Conservation (phyloP, 1,139 yeast species). For the Hyphopichia fennica region DNA sequence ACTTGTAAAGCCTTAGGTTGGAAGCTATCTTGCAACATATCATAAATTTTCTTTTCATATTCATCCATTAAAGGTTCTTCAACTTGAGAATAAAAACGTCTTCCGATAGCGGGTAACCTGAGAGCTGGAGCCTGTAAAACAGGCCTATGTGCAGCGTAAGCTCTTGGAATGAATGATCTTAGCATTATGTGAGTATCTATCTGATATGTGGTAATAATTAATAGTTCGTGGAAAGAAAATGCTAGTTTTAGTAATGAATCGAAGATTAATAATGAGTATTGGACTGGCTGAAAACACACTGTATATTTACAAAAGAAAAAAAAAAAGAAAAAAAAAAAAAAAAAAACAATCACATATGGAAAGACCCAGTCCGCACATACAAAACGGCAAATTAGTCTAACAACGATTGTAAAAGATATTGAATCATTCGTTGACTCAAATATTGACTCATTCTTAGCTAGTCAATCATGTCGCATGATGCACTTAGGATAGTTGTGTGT, state of each 20-base stretch:
- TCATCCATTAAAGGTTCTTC: conserved; percentile 44
- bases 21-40: conserved; percentile 54
- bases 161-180: conserved; percentile 1
- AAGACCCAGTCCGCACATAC: background rate
- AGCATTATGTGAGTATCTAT: background rate
- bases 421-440: background rate
- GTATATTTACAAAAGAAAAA: too few relatives aligned
- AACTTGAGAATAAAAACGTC: conserved; percentile 1
- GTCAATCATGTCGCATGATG: conserved; percentile 40
- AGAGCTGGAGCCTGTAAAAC: background rate
- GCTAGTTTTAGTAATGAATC: background rate
- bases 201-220: too few relatives aligned
- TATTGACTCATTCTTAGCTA: background rate
- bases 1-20: conserved; percentile 64
- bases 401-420: background rate
- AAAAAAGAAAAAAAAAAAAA: too few relatives aligned
- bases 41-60: conserved; percentile 66
- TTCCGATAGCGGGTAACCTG: background rate
- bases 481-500: conserved; percentile 78
- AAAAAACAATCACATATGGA: too few relatives aligned
- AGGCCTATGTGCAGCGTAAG: background rate
- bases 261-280: conserved; percentile 3
- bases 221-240: background rate
- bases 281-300: conserved; percentile 3
- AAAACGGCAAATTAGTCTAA: background rate